Evolutionary conservation across 352 stramenopile species (phyloP).

Genomic region (Pythium graminicola): DNA sequence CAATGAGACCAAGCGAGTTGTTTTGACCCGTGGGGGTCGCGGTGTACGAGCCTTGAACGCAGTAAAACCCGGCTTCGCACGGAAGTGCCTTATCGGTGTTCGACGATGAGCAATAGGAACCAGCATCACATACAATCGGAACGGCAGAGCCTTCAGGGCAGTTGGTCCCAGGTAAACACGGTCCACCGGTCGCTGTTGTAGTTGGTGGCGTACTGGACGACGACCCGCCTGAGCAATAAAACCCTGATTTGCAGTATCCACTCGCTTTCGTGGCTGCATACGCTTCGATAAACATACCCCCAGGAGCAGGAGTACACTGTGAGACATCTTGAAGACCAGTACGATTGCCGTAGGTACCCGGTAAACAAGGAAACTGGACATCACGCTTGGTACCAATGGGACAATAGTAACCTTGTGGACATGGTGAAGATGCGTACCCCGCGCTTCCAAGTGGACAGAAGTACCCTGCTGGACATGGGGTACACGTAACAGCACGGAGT

Average conservation of each 20-base stretch:
- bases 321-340: slow-evolving; percentile 32
- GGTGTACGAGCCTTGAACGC: slow-evolving; percentile 78
- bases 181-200: slow-evolving; percentile 37
- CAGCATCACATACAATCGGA: slow-evolving; percentile 74
- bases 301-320: slow-evolving; percentile 63
- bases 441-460: slow-evolving; percentile 34
- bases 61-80: slow-evolving; percentile 84
- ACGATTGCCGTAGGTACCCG: slow-evolving; percentile 67
- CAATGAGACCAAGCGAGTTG: slow-evolving; percentile 68
- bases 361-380: slow-evolving; percentile 61
- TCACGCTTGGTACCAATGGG: slow-evolving; percentile 46
- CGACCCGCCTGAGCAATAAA: slow-evolving; percentile 73
- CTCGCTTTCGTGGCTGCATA: slow-evolving; percentile 41
- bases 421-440: slow-evolving; percentile 42
- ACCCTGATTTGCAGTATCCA: slow-evolving; percentile 67
- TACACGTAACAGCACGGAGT: slow-evolving; percentile 22
- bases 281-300: slow-evolving; percentile 53
- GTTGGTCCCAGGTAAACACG: slow-evolving; percentile 81
- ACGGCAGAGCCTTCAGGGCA: slow-evolving; percentile 79
- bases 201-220: slow-evolving; percentile 41
- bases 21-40: slow-evolving; percentile 57
- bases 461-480: slow-evolving; percentile 30
- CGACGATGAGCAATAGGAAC: slow-evolving; percentile 71
- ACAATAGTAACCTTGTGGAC: slow-evolving; percentile 81
- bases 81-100: slow-evolving; percentile 63